phyloP scores from a whole-genome alignment of 495 filamentous ascomycete species.

The Penicillium odoratum region DNA sequence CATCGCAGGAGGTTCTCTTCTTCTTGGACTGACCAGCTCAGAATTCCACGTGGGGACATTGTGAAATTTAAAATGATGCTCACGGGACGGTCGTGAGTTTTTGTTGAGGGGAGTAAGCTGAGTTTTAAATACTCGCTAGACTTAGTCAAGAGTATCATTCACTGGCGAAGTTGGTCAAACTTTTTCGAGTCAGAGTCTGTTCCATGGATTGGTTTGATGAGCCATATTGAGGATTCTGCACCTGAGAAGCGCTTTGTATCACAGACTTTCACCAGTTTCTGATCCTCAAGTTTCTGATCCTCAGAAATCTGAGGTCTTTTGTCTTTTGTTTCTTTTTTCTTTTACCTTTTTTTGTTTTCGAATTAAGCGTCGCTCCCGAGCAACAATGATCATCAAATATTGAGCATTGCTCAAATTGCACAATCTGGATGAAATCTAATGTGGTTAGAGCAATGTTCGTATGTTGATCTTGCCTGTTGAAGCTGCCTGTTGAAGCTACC shows the following conservation, averaged over 20 bases:
- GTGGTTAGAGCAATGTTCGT: too few relatives aligned
- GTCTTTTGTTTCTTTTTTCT: too few relatives aligned
- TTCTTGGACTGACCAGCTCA: conserved; percentile 4
- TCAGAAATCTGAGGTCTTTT: too few relatives aligned
- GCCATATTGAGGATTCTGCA: neutral
- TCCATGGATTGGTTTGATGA: neutral
- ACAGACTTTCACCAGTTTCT: too few relatives aligned
- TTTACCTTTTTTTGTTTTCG: too few relatives aligned
- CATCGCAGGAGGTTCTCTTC: conserved; percentile 14
- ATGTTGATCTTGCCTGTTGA: too few relatives aligned
- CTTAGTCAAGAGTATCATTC: neutral
- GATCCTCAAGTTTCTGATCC: too few relatives aligned
- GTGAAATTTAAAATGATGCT: neutral
- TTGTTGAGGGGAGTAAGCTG: neutral
- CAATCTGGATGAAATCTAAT: too few relatives aligned
- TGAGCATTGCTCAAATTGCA: too few relatives aligned
- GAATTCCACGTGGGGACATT: neutral
- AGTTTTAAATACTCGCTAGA: neutral
- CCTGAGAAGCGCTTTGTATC: too few relatives aligned
- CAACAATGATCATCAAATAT: too few relatives aligned
- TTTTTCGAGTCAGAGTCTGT: neutral
- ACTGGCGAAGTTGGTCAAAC: neutral
- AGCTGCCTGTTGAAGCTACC: neutral
- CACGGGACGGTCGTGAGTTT: neutral
- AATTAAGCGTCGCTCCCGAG: too few relatives aligned